Percentiles rank a stretch among this genome's conserved stretches.
Evolutionary conservation across 345 rosid genomes (phyloP).

Genomic region (Brassica napus): DNA sequence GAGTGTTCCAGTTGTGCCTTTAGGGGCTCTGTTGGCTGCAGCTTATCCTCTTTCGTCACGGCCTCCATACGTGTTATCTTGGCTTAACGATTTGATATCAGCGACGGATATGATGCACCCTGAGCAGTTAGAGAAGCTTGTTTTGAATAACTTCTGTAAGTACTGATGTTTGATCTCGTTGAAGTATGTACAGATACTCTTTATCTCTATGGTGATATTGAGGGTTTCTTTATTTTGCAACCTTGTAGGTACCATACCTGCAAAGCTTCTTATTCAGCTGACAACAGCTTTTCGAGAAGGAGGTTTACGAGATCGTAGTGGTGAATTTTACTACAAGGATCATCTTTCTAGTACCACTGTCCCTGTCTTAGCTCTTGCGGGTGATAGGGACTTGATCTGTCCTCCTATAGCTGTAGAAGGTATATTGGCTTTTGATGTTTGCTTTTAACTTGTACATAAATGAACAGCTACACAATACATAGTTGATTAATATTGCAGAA

Average conservation of each 20-base stretch:
- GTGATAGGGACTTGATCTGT: slow-evolving; percentile 87
- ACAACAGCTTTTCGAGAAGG: slow-evolving; percentile 84
- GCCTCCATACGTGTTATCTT: slow-evolving; percentile 80
- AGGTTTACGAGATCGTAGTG: slow-evolving; percentile 78
- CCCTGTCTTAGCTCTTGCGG: slow-evolving; percentile 89
- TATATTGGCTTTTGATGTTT: slow-evolving; percentile 26
- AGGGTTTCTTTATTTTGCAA: slow-evolving; percentile 25
- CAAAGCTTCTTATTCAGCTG: slow-evolving; percentile 88
- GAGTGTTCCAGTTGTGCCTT: slow-evolving; percentile 90
- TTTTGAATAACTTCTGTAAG: slow-evolving; percentile 92
- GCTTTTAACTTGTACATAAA: slow-evolving; percentile 6
- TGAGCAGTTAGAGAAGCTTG: slow-evolving; percentile 81
- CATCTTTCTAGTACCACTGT: slow-evolving; percentile 55
- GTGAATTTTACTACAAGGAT: slow-evolving; percentile 75
- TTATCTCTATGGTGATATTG: slow-evolving; percentile 7
- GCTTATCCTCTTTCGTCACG: slow-evolving; percentile 81
- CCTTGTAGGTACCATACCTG: slow-evolving; percentile 80
- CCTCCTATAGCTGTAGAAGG: slow-evolving; percentile 95
- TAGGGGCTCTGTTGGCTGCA: slow-evolving; percentile 81
- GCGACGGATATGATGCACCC: slow-evolving; percentile 98
- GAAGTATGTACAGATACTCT: not conserved
- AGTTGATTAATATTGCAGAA: not conserved
- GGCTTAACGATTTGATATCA: slow-evolving; percentile 85
- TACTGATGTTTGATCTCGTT: slow-evolving; percentile 22
- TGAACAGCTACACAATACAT: slow-evolving; percentile 6